Conservation (phyloP, 345 rosid species). For the Salix suchowensis region DNA sequence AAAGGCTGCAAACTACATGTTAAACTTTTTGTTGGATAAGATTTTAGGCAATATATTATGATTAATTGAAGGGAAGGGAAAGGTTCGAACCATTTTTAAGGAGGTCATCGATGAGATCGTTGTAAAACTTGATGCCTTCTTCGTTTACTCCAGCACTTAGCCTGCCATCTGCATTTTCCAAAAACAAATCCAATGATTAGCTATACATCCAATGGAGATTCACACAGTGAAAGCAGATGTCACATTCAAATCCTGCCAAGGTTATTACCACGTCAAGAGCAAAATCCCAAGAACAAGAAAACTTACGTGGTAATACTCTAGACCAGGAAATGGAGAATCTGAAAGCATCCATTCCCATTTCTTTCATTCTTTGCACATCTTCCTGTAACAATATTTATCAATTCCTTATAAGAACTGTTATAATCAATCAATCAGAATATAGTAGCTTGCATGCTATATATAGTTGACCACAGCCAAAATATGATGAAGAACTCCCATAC, state of each 20-base stretch:
- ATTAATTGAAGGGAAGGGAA: background rate
- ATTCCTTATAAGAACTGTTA: background rate
- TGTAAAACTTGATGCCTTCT: constrained; percentile 51
- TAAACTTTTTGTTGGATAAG: background rate
- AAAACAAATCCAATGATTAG: background rate
- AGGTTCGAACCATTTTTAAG: constrained; percentile 10
- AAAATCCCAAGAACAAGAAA: background rate
- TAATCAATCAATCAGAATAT: too few species aligned
- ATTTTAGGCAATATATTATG: background rate
- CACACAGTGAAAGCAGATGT: background rate
- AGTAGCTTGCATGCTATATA: too few species aligned
- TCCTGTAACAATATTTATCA: too few species aligned
- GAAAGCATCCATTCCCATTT: too few species aligned
- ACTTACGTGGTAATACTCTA: too few species aligned
- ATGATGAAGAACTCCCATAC: background rate
- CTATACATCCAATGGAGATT: too few species aligned
- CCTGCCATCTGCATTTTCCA: constrained; percentile 31
- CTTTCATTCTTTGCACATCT: too few species aligned
- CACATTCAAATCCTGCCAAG: too few species aligned
- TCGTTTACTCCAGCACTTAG: constrained; percentile 46
- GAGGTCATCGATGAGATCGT: constrained; percentile 41
- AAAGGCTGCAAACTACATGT: too few species aligned
- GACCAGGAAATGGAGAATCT: too few species aligned
- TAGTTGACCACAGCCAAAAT: background rate
- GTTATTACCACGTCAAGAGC: too few species aligned